Conservation (phyloP, 2,329 filamentous ascomycete genomes). For the Penicillium sp. region DNA sequence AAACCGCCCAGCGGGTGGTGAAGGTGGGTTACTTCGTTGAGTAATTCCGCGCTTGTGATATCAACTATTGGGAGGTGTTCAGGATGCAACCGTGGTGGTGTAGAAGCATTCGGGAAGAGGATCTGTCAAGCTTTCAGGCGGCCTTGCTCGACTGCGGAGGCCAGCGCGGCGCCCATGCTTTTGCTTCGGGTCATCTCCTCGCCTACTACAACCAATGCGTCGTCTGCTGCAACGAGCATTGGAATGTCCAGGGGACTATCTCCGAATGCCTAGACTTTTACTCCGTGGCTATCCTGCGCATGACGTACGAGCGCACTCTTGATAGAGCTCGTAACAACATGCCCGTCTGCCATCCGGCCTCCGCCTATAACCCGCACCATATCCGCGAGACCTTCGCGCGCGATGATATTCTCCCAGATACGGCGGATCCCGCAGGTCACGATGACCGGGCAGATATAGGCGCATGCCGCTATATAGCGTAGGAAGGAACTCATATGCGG, state of each 20-base stretch:
- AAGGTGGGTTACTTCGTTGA: conserved; percentile 29
- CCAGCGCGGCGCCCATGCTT: conserved; percentile 57
- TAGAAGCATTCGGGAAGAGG: conserved; percentile 47
- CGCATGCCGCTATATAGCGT: conserved; percentile 28
- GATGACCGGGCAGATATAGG: conserved; percentile 54
- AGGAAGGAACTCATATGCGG: conserved; percentile 56
- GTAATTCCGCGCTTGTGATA: conserved; percentile 37
- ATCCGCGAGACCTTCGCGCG: conserved; percentile 46
- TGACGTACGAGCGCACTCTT: conserved; percentile 56
- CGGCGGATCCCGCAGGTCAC: conserved; percentile 60
- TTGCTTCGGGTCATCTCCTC: conserved; percentile 53
- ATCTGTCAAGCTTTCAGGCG: conserved; percentile 53
- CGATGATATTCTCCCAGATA: conserved; percentile 62
- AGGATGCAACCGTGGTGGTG: conserved; percentile 49
- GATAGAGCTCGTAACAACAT: conserved; percentile 56
- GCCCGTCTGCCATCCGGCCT: conserved; percentile 52
- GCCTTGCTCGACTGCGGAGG: conserved; percentile 45
- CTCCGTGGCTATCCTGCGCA: conserved; percentile 40
- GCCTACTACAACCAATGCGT: conserved; percentile 62
- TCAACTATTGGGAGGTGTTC: conserved; percentile 49
- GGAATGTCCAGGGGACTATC: conserved; percentile 63
- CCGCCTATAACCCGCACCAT: conserved; percentile 59
- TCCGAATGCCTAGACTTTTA: conserved; percentile 62
- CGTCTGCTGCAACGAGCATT: conserved; percentile 61
- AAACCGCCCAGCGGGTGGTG: conserved; percentile 8